phyloP scores from a whole-genome alignment of 1,284 basidiomycete genomes.

The Ustilago tritici region DNA sequence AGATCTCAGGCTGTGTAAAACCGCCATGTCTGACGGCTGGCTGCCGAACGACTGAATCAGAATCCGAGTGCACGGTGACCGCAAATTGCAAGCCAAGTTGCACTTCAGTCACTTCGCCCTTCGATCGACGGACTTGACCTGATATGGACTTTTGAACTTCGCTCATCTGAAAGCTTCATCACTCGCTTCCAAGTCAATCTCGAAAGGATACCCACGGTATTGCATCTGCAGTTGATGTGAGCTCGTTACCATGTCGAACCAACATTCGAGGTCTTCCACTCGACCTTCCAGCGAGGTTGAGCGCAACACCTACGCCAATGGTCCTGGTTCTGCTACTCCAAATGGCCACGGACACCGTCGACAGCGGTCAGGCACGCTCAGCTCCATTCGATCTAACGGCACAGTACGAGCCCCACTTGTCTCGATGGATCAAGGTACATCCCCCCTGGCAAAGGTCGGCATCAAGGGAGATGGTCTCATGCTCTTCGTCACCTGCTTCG shows the following conservation, averaged over 20 bases:
- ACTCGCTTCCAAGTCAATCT: not conserved
- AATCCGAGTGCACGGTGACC: not conserved
- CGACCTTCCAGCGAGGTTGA: constrained; percentile 46
- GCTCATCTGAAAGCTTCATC: too few species aligned
- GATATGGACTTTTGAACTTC: constrained; percentile 2
- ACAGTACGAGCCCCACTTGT: constrained; percentile 38
- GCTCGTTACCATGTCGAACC: constrained; percentile 21
- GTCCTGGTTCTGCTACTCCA: constrained; percentile 14
- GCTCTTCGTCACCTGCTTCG: constrained; percentile 76
- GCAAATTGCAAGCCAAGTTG: constrained; percentile 3
- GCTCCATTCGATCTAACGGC: constrained; percentile 34
- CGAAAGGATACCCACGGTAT: not conserved
- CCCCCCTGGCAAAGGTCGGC: constrained; percentile 57
- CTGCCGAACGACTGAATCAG: not conserved
- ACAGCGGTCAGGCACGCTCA: constrained; percentile 33
- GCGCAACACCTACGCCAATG: constrained; percentile 22
- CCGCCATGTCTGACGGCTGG: not conserved
- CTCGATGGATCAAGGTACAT: constrained; percentile 50
- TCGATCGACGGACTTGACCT: not conserved
- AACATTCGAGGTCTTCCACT: constrained; percentile 29
- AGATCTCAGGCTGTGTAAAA: not conserved
- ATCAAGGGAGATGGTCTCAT: constrained; percentile 64
- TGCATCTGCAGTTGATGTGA: constrained; percentile 1
- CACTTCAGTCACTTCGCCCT: not conserved
- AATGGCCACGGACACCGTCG: constrained; percentile 23